Evolutionary conservation across 1,284 basidiomycete genomes (phyloP).

Genomic region (Ustilago esculenta): DNA sequence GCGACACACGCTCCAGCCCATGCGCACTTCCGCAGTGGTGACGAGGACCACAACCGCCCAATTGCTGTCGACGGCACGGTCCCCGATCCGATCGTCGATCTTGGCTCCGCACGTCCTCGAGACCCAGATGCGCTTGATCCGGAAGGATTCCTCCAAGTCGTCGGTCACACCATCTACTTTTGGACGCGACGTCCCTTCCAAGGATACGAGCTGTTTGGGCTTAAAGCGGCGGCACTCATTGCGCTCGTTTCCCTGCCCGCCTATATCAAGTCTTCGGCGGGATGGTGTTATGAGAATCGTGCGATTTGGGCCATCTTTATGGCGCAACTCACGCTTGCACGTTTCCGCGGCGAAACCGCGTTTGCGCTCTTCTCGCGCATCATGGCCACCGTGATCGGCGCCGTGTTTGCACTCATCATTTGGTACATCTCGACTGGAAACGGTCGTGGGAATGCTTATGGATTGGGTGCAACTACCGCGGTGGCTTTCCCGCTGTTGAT

Average conservation of each 20-base stretch:
- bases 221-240: conserved; percentile 81
- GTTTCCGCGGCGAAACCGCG: conserved; percentile 60
- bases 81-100: conserved; percentile 58
- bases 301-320: conserved; percentile 65
- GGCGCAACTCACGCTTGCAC: conserved; percentile 61
- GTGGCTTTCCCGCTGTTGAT: conserved; percentile 75
- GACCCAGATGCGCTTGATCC: conserved; percentile 82
- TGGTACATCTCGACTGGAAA: conserved; percentile 75
- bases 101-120: conserved; percentile 71
- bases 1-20: conserved; percentile 1
- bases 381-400: conserved; percentile 64
- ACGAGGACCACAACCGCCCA: background rate
- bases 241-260: conserved; percentile 67
- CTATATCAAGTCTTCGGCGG: conserved; percentile 47
- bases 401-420: conserved; percentile 75
- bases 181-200: conserved; percentile 52
- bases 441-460: conserved; percentile 73
- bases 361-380: conserved; percentile 58
- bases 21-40: conserved; percentile 17
- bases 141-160: conserved; percentile 31
- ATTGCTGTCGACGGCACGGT: background rate
- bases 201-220: conserved; percentile 73
- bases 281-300: conserved; percentile 61
- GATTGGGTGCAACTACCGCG: conserved; percentile 76
- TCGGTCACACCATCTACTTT: conserved; percentile 52